Percentiles rank a stretch among this genome's conserved stretches.
Conservation (phyloP, 768 basidiomycete species). For the Mycena vitilis region DNA sequence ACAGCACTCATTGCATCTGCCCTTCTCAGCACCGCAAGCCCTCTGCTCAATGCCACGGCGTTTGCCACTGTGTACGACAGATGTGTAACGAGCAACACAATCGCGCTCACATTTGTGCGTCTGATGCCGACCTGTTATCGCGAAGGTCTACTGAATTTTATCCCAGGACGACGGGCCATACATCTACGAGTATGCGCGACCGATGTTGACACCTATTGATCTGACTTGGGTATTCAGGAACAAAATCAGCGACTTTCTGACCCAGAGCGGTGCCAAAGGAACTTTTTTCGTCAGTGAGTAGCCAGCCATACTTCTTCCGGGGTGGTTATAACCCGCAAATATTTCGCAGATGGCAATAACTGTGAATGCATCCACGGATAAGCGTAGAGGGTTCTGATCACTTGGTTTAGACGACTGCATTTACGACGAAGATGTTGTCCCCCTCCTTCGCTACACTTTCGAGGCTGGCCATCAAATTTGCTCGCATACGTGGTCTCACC, state of each 20-base stretch:
- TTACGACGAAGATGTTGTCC: slow-evolving; percentile 33
- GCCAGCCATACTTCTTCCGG: neutral
- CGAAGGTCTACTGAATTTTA: neutral
- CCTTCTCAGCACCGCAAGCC: neutral
- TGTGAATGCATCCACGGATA: slow-evolving; percentile 10
- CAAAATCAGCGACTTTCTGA: slow-evolving; percentile 27
- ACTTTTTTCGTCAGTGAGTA: slow-evolving; percentile 48
- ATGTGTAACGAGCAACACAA: slow-evolving; percentile 20
- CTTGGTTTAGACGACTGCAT: slow-evolving; percentile 43
- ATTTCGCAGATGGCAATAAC: slow-evolving; percentile 37
- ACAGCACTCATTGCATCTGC: slow-evolving; percentile 1
- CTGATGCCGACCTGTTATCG: neutral
- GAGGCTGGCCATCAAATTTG: slow-evolving; percentile 44
- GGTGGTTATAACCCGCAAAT: neutral
- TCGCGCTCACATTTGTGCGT: slow-evolving; percentile 37
- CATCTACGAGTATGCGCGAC: slow-evolving; percentile 12
- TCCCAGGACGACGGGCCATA: slow-evolving; percentile 35
- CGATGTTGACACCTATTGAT: neutral
- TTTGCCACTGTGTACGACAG: neutral
- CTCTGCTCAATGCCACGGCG: neutral
- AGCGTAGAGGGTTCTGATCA: neutral
- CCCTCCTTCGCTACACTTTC: slow-evolving; percentile 38
- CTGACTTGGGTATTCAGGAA: slow-evolving; percentile 2
- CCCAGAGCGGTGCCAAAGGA: slow-evolving; percentile 31
- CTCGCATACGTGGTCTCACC: slow-evolving; percentile 48